Evolutionary conservation across 2,329 filamentous ascomycete species (phyloP).

Genomic region (Aspergillus melleus): DNA sequence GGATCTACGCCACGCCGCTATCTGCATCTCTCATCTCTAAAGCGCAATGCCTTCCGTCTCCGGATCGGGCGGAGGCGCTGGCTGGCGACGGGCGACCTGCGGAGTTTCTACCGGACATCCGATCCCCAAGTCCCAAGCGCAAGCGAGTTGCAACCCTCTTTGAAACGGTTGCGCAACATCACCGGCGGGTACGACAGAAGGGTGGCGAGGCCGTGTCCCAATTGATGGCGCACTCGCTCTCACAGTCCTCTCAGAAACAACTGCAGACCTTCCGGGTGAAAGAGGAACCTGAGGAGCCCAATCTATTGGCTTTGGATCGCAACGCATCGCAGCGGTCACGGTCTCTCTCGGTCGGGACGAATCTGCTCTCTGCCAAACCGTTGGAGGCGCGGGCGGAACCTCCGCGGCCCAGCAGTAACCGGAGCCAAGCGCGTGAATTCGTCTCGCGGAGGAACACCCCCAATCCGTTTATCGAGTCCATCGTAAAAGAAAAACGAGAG

Average conservation of each 20-base stretch:
- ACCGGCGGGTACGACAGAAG: conserved; percentile 40
- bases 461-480: conserved; percentile 26
- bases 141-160: conserved; percentile 46
- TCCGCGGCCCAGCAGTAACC: conserved; percentile 23
- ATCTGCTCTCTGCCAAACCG: conserved; percentile 22
- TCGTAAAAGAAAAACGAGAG: conserved; percentile 13
- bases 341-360: conserved; percentile 35
- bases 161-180: conserved; percentile 43
- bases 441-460: conserved; percentile 21
- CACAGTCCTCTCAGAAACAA: conserved; percentile 24
- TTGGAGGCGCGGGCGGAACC: conserved; percentile 16
- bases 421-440: conserved; percentile 18
- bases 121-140: conserved; percentile 43
- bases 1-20: conserved; percentile 39
- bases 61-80: conserved; percentile 22
- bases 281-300: conserved; percentile 35
- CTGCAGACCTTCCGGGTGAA: conserved; percentile 34
- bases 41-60: conserved; percentile 35
- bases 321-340: conserved; percentile 30
- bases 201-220: conserved; percentile 43
- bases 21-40: conserved; percentile 35
- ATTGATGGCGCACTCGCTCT: conserved; percentile 36
- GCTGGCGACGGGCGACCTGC: conserved; percentile 22
- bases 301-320: conserved; percentile 29
- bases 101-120: conserved; percentile 40